phyloP scores from a whole-genome alignment of 805 yeast species.

The Kodamaea restingae region DNA sequence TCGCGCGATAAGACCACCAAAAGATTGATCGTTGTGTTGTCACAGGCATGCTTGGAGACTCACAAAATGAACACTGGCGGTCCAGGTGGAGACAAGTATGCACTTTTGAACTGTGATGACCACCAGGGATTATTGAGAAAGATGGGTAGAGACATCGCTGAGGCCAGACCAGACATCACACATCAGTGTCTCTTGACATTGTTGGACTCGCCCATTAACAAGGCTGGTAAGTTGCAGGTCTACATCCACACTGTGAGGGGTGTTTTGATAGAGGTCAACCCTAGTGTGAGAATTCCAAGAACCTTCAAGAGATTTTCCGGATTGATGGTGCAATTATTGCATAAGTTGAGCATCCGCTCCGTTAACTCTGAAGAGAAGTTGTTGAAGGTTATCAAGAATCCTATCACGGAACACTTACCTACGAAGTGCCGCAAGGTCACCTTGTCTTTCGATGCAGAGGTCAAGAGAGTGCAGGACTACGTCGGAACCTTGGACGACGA shows the following conservation, averaged over 20 bases:
- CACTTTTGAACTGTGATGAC: conserved; percentile 93
- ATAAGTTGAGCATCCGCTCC: conserved; percentile 86
- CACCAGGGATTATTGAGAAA: conserved; percentile 93
- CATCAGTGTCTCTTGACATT: conserved; percentile 94
- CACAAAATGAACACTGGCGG: conserved; percentile 79
- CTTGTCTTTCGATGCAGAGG: conserved; percentile 86
- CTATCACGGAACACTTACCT: conserved; percentile 94
- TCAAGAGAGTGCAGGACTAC: conserved; percentile 83
- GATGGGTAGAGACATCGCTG: conserved; percentile 96
- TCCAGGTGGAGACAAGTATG: conserved; percentile 83
- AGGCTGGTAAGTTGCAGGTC: conserved; percentile 95
- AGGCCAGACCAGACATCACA: conserved; percentile 98
- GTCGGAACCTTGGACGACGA: conserved; percentile 74
- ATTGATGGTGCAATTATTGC: conserved; percentile 93
- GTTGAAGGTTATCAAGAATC: conserved; percentile 91
- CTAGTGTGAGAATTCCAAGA: conserved; percentile 94
- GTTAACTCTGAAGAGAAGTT: conserved; percentile 94
- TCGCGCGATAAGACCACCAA: conserved; percentile 85
- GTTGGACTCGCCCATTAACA: conserved; percentile 95
- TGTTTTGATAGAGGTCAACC: conserved; percentile 92
- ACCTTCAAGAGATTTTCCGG: conserved; percentile 98
- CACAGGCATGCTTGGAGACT: conserved; percentile 94
- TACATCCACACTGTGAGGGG: conserved; percentile 95
- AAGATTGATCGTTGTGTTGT: conserved; percentile 87
- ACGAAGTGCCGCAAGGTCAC: conserved; percentile 93